Percentiles rank a stretch among this genome's conserved stretches.
These are phyloP conservation scores for Suillus americanus DNA, from an alignment of 768 basidiomycete genomes.

Conservation along the genomic window DNA sequence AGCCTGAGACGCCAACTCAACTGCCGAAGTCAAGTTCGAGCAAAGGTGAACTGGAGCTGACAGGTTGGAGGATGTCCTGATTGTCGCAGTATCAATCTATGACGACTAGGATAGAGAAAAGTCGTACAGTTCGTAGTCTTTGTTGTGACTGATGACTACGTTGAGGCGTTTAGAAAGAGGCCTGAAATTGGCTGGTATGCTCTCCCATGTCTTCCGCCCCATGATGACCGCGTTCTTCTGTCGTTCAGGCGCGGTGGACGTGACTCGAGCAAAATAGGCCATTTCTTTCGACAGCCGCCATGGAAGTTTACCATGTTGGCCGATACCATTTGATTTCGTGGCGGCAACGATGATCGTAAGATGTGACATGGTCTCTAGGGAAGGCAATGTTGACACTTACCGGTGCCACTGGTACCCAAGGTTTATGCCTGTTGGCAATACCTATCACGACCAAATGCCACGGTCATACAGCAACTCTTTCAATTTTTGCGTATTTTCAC, in stretches of 20 bases:
- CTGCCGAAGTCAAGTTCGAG: conserved; percentile 20
- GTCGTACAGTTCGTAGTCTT: conserved; percentile 61
- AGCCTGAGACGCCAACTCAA: conserved; percentile 14
- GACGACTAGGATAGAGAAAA: neutral
- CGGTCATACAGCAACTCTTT: neutral
- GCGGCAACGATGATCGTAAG: conserved; percentile 95
- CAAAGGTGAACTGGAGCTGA: conserved; percentile 32
- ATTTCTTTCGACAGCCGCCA: conserved; percentile 91
- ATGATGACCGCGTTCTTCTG: conserved; percentile 80
- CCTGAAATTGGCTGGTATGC: conserved; percentile 82
- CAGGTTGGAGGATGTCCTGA: conserved; percentile 1
- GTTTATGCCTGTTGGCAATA: neutral
- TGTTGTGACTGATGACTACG: conserved; percentile 68
- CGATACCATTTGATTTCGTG: conserved; percentile 85
- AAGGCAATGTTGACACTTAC: neutral
- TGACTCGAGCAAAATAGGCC: conserved; percentile 88
- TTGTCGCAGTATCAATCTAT: conserved; percentile 16
- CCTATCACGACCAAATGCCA: neutral
- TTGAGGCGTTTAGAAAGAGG: conserved; percentile 79
- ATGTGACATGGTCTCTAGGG: conserved; percentile 45
- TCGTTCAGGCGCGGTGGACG: conserved; percentile 55
- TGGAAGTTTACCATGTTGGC: conserved; percentile 70
- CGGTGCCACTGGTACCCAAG: too few relatives aligned
- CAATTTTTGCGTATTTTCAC: neutral
- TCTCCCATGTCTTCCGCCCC: conserved; percentile 98